phyloP scores from a whole-genome alignment of 2,329 filamentous ascomycete species.

The Fusarium virguliforme region DNA sequence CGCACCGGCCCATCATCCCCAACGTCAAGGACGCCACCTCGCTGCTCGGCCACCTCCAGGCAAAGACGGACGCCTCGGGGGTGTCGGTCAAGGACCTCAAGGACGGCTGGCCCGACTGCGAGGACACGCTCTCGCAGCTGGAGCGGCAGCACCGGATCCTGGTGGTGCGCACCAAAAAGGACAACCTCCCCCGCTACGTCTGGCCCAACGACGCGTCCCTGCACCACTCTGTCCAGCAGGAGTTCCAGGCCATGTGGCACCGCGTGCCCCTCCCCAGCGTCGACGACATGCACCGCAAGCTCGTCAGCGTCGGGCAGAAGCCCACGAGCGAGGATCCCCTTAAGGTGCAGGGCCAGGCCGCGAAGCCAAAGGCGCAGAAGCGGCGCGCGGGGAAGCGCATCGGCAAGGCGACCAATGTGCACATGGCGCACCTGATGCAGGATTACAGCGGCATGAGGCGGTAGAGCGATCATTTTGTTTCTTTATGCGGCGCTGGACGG shows the following conservation, averaged over 20 bases:
- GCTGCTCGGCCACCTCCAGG: constrained; percentile 85
- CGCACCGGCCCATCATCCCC: constrained; percentile 85
- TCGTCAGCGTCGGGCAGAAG: constrained; percentile 84
- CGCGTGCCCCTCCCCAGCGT: constrained; percentile 82
- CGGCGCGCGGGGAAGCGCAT: constrained; percentile 76
- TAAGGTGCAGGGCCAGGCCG: constrained; percentile 61
- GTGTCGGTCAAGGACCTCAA: constrained; percentile 92
- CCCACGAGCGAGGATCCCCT: constrained; percentile 86
- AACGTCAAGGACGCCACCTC: constrained; percentile 84
- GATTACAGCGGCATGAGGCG: constrained; percentile 73
- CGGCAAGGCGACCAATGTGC: constrained; percentile 88
- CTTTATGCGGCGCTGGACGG: constrained; percentile 35
- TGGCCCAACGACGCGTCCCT: constrained; percentile 91
- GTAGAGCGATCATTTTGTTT: constrained; percentile 47
- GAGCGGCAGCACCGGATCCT: constrained; percentile 86
- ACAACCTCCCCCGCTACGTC: constrained; percentile 86
- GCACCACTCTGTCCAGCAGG: constrained; percentile 81
- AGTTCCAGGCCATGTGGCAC: constrained; percentile 89
- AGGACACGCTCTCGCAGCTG: constrained; percentile 82
- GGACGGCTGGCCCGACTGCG: constrained; percentile 93
- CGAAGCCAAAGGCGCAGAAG: constrained; percentile 80
- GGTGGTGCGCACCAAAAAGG: constrained; percentile 92
- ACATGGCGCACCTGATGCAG: constrained; percentile 87
- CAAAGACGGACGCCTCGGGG: constrained; percentile 84
- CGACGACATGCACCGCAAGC: constrained; percentile 83